Evolutionary conservation across 495 filamentous ascomycete species (phyloP).

Genomic region (Lasiosphaeria miniovina): DNA sequence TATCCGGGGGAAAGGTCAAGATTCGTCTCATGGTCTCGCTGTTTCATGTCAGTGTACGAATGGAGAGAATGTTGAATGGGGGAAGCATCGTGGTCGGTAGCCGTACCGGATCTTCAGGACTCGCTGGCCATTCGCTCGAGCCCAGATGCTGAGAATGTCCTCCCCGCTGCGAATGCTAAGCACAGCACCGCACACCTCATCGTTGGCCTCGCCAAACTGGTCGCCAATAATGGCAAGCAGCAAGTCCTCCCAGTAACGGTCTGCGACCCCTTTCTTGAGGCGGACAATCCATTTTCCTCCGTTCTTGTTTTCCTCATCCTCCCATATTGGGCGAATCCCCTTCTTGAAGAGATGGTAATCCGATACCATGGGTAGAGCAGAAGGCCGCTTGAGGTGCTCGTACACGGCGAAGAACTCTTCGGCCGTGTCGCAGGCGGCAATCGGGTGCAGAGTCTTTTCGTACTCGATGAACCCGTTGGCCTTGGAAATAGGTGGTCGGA

Average conservation of each 20-base stretch:
- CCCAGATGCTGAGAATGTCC: conserved; percentile 97
- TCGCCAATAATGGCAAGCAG: conserved; percentile 88
- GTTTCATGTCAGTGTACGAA: neutral
- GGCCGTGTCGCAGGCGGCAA: conserved; percentile 75
- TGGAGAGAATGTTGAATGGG: conserved; percentile 10
- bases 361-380: conserved; percentile 81
- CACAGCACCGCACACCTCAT: conserved; percentile 93
- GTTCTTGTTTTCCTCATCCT: conserved; percentile 93
- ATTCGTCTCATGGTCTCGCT: conserved; percentile 93
- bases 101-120: conserved; percentile 95
- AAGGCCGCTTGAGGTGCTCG: conserved; percentile 85
- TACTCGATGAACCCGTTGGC: conserved; percentile 87
- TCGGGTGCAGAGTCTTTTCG: conserved; percentile 88
- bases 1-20: conserved; percentile 79
- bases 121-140: conserved; percentile 81
- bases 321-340: conserved; percentile 95
- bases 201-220: conserved; percentile 88
- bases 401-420: conserved; percentile 96
- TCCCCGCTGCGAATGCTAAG: conserved; percentile 92
- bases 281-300: conserved; percentile 97
- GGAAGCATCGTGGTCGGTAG: neutral
- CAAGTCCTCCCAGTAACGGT: conserved; percentile 97
- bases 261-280: conserved; percentile 92
- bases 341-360: conserved; percentile 99
- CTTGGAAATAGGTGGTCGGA: conserved; percentile 89